These are phyloP conservation scores for rapeseed (Brassica napus) DNA, from an alignment of 345 rosid genomes.

Conservation along the genomic window DNA sequence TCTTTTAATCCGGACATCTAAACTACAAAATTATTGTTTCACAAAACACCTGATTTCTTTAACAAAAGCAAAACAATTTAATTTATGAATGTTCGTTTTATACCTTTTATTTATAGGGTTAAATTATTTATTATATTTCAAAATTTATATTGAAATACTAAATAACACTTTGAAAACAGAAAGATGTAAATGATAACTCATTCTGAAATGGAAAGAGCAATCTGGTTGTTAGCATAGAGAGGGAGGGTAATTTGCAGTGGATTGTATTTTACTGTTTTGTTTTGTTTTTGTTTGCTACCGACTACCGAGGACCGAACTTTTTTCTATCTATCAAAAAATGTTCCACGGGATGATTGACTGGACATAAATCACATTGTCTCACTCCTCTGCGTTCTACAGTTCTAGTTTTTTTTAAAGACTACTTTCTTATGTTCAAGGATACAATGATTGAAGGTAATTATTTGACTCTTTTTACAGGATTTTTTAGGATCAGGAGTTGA, in stretches of 20 bases:
- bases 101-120: neutral
- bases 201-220: neutral
- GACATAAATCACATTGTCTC: neutral
- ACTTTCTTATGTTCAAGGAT: neutral
- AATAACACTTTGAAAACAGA: neutral
- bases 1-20: neutral
- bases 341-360: neutral
- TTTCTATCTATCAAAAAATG: neutral
- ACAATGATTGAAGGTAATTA: neutral
- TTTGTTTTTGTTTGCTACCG: neutral
- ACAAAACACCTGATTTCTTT: neutral
- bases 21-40: neutral
- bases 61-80: neutral
- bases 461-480: constrained; percentile 48
- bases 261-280: neutral
- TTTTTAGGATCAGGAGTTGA: constrained; percentile 90
- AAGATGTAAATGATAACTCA: neutral
- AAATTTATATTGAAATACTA: neutral
- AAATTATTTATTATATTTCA: neutral
- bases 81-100: neutral
- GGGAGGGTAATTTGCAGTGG: neutral
- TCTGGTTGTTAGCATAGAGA: neutral
- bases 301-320: neutral
- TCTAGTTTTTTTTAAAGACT: neutral
- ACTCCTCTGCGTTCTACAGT: neutral